phyloP scores from a whole-genome alignment of 2,329 filamentous ascomycete genomes.

The Hypoxylon rubiginosum region DNA sequence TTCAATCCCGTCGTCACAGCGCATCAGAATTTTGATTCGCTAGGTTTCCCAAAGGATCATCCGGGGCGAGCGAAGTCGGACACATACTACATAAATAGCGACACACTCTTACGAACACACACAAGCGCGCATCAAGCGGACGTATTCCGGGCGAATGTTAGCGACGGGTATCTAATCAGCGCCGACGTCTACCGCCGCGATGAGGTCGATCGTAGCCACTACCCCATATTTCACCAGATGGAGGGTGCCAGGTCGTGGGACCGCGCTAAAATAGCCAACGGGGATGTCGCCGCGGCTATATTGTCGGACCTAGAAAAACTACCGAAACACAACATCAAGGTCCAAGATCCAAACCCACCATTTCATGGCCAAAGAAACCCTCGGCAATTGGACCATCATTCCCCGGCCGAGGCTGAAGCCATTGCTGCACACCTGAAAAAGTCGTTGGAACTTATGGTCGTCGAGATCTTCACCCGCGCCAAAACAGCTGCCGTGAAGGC shows the following conservation, averaged over 20 bases:
- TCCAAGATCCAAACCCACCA: constrained; percentile 86
- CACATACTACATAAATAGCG: constrained; percentile 93
- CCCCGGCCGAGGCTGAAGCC: constrained; percentile 81
- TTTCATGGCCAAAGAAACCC: constrained; percentile 85
- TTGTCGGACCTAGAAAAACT: constrained; percentile 78
- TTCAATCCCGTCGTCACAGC: constrained; percentile 88
- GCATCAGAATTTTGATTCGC: constrained; percentile 93
- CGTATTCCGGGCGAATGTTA: constrained; percentile 78
- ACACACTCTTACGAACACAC: constrained; percentile 89
- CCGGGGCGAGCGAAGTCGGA: constrained; percentile 89
- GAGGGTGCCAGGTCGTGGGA: constrained; percentile 95
- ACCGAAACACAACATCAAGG: constrained; percentile 79
- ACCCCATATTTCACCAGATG: constrained; percentile 99
- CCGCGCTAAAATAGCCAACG: constrained; percentile 68
- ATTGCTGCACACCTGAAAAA: constrained; percentile 88
- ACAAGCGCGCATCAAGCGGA: constrained; percentile 94
- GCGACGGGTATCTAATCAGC: constrained; percentile 87
- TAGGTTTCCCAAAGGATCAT: constrained; percentile 90
- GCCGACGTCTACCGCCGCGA: constrained; percentile 97
- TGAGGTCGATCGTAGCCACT: constrained; percentile 94
- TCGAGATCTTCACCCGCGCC: constrained; percentile 87
- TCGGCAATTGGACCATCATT: constrained; percentile 79
- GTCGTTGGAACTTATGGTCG: constrained; percentile 89
- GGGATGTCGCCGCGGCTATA: constrained; percentile 74
- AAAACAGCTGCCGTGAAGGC: constrained; percentile 72